Base-by-base conservation (phyloP, 2,329 filamentous ascomycete species). In the Didymella exigua region DNA sequence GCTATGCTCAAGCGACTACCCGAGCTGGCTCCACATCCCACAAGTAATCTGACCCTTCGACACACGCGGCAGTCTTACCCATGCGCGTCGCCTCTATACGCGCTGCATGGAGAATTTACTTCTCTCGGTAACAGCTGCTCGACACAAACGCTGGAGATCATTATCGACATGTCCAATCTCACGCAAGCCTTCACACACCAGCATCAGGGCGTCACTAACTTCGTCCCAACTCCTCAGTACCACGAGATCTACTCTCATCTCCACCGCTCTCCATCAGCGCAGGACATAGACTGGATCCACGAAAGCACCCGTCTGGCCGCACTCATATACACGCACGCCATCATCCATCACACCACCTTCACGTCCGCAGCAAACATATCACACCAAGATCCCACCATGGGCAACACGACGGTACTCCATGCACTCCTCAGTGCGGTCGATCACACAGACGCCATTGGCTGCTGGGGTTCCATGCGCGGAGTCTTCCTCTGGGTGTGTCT, bases 401-500 rank as follows among this genome's bases (percentile, higher is more conserved):
- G 23, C 10, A 10, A 4, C 26, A 33, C 36, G 1, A 40, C 44
- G 3, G 34, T 67, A 4, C 51, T 71, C 14, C 54, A 47, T 18
- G 65, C 68, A n/a, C 58, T 74, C 1, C 62, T 69, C 37, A 41
- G 48, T 8, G 66, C 69, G 4, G 34, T 75, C 1, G 49, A 60
- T 6, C 59, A 55, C 19, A 73, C 72, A 1, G 64, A 72, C 23
- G 58, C 46, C 16, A 41, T 36, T 9, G 42, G 27, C 5, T 62
- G 58, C 46, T 75, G 71, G 71, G 65, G 64, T 14, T 40, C 58
- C 19, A 45, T 74, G 40, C 57, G 60, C 26, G 69, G 69, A 9
- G 65, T 68, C 21, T 68, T 73, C 26, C 41, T 72, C 4, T 75
- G 71, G 71, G 57, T 72, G 9, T 68, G 64, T 42, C 60, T 72